Conservation (phyloP, 345 rosid species). For the Populus simonii region DNA sequence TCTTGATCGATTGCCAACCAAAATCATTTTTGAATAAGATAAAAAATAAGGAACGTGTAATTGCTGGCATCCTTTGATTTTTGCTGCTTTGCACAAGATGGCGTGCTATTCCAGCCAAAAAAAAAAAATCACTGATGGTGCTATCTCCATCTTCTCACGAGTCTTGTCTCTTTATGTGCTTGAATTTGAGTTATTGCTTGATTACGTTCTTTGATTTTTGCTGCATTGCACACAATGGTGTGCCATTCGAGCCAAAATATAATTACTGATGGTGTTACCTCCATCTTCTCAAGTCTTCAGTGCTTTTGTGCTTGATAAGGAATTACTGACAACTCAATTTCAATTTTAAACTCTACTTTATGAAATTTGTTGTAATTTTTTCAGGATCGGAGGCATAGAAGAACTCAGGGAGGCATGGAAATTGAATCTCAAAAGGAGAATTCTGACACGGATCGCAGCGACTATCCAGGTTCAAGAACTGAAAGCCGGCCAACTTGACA, state of each 20-base stretch:
- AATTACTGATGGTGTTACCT: no score
- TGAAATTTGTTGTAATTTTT: slow-evolving; percentile 2
- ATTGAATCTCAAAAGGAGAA: slow-evolving; percentile 63
- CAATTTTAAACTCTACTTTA: neutral
- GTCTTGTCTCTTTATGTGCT: neutral
- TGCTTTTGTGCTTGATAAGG: neutral
- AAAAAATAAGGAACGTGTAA: neutral
- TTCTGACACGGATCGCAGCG: slow-evolving; percentile 69
- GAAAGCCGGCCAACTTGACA: slow-evolving; percentile 46
- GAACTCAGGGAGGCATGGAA: slow-evolving; percentile 64
- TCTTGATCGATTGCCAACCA: neutral
- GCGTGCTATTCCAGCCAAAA: neutral
- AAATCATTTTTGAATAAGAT: neutral
- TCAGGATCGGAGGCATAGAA: slow-evolving; percentile 79
- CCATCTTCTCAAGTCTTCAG: no score
- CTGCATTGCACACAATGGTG: no score
- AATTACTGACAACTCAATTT: neutral
- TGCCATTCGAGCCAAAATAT: no score
- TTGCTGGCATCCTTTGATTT: neutral
- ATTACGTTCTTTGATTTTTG: no score
- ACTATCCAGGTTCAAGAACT: slow-evolving; percentile 59
- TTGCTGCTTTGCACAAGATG: neutral
- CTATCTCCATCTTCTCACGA: neutral
- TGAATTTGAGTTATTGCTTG: neutral
- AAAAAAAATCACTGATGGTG: neutral